phyloP scores from a whole-genome alignment of 352 stramenopile genomes.

The Ochromonadaceae sp. region DNA sequence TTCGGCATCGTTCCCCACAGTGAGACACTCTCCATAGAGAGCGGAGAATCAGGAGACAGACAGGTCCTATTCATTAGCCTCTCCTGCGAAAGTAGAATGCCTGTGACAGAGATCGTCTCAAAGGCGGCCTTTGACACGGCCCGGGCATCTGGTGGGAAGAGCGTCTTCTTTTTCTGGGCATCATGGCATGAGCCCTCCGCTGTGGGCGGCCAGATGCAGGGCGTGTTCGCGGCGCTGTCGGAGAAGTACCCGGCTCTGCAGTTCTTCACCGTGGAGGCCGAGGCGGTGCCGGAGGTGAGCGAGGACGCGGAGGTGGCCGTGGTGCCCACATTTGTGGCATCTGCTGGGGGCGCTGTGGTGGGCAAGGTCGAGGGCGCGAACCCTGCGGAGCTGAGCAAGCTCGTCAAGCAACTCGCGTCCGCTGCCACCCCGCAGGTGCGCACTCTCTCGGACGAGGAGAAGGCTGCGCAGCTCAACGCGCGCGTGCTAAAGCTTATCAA shows the following conservation, averaged over 20 bases:
- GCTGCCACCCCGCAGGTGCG: too few relatives aligned
- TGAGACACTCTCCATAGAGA: too few relatives aligned
- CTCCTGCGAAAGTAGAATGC: too few relatives aligned
- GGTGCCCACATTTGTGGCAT: slow-evolving; percentile 5
- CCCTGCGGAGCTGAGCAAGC: neutral
- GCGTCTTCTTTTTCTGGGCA: slow-evolving; percentile 22
- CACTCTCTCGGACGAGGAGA: too few relatives aligned
- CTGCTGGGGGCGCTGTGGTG: neutral
- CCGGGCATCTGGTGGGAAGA: too few relatives aligned
- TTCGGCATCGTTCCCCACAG: too few relatives aligned
- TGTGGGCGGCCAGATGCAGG: slow-evolving; percentile 3
- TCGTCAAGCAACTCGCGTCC: slow-evolving; percentile 2
- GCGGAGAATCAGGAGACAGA: too few relatives aligned
- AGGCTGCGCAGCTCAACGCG: too few relatives aligned
- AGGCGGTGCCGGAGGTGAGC: neutral
- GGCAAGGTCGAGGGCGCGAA: slow-evolving; percentile 11
- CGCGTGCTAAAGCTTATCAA: slow-evolving; percentile 36
- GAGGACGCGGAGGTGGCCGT: neutral
- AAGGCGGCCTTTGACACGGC: too few relatives aligned
- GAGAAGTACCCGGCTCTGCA: neutral
- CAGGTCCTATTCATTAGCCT: too few relatives aligned
- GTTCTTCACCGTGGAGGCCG: neutral
- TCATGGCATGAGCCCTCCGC: slow-evolving; percentile 10
- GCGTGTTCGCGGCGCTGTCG: neutral
- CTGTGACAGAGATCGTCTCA: too few relatives aligned